Percentiles rank a stretch among this genome's conserved stretches.
These are phyloP conservation scores for Plasmodium adleri DNA, from an alignment of 169 alveolate genomes.

Conservation along the genomic window DNA sequence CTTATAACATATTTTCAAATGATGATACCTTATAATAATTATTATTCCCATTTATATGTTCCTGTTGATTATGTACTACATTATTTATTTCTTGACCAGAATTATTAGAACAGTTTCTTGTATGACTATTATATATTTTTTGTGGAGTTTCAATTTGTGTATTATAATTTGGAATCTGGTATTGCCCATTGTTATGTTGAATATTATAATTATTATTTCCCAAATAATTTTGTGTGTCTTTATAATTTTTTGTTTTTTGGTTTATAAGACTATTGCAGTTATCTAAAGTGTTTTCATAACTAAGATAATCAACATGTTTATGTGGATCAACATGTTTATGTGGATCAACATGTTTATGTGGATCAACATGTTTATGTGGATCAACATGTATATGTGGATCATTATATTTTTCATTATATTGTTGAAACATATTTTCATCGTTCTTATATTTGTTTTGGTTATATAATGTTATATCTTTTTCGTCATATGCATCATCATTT, in stretches of 20 bases:
- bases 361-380: no score
- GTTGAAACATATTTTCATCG: no score
- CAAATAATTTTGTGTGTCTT: neutral
- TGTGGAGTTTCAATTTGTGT: neutral
- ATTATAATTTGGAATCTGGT: conserved; percentile 7
- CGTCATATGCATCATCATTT: no score
- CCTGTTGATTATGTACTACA: neutral
- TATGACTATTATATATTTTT: neutral
- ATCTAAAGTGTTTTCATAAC: no score
- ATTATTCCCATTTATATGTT: neutral
- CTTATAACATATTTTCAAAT: conserved; percentile 23
- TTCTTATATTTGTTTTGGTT: no score
- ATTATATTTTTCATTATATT: no score
- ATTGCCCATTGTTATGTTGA: conserved; percentile 5
- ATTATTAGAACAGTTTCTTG: neutral
- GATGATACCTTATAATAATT: conserved; percentile 36
- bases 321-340: no score
- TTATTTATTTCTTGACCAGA: conserved; percentile 1
- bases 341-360: no score
- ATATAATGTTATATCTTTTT: no score
- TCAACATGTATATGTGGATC: no score
- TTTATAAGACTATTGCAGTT: no score
- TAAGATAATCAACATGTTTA: no score
- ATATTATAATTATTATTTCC: neutral
- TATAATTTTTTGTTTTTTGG: neutral